Base-by-base conservation (phyloP, 371 early-diverging fungal genomes). In the Syncephalastrum monosporum region DNA sequence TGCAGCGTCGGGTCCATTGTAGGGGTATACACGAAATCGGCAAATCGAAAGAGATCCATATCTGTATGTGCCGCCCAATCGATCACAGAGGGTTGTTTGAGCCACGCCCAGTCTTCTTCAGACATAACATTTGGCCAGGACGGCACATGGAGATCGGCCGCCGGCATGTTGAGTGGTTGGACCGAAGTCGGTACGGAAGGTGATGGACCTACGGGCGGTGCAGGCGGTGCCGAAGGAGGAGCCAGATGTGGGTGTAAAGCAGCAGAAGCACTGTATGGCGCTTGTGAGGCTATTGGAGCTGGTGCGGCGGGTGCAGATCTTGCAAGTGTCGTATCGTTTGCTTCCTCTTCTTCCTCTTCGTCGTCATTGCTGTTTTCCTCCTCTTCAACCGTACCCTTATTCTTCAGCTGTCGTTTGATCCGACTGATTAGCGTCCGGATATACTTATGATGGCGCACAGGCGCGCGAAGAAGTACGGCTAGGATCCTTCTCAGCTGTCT, bases 371-470 rank as follows among this genome's bases (percentile, higher is more conserved):
- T 33, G 8, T 33, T 10, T 17, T 15, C 44, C 19, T 47, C 41
- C 49, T 41, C 48, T 42, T 54, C 55, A 1, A 42, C 56, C 21
- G 23, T 29, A 14, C 49, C 29, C 3, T 50, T 52, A 14, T 47
- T 44, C 6, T 27, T 25, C n/a, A 46, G 33, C 24, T 63, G 54
- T 29, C 45, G n/a, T 42, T 65, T 56, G 29, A 76, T 76, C 16
- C 65, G 55, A 17, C 47, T 41, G 6, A 74, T 58, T 1, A 78
- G 49, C 6, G 65, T 52, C 1, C 55, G 47, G 0, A 74, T 73
- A 51, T 72, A 66, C 23, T 72, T 74, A 55, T 78, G 78, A 42
- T 72, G 71, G 27, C 64, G 56, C 3, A 78, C 71, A 42, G 78
- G 78, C 0, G 75, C 70, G 17, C 46, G 38, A 1, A 50, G 14